Conservation (phyloP, 2,329 filamentous ascomycete species). For the Fusarium poae region DNA sequence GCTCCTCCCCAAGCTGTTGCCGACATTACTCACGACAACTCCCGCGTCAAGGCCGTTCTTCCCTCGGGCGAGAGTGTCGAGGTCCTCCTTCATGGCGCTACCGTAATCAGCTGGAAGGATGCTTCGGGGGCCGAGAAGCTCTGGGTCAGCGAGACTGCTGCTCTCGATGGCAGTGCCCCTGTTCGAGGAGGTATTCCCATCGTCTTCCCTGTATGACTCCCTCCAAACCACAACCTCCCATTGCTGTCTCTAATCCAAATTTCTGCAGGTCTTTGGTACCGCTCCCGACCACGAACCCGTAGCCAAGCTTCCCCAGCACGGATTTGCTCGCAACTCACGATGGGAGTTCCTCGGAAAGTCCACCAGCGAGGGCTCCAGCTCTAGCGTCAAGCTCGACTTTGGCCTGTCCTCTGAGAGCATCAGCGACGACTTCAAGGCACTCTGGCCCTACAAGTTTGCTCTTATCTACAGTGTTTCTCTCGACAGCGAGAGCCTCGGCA, state of each 20-base stretch:
- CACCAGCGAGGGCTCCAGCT: slow-evolving; percentile 66
- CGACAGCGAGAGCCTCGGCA: slow-evolving; percentile 78
- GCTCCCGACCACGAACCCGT: slow-evolving; percentile 83
- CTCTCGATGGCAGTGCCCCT: slow-evolving; percentile 87
- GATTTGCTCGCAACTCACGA: slow-evolving; percentile 87
- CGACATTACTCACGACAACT: slow-evolving; percentile 77
- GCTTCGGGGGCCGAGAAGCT: slow-evolving; percentile 83
- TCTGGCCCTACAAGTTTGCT: slow-evolving; percentile 90
- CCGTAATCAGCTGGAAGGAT: slow-evolving; percentile 93
- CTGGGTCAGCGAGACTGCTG: slow-evolving; percentile 84
- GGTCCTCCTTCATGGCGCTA: slow-evolving; percentile 91
- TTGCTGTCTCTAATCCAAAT: slow-evolving; percentile 6
- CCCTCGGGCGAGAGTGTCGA: slow-evolving; percentile 89
- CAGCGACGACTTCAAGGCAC: slow-evolving; percentile 73
- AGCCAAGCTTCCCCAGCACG: slow-evolving; percentile 86
- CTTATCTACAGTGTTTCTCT: slow-evolving; percentile 95
- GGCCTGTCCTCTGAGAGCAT: slow-evolving; percentile 83
- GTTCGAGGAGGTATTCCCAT: slow-evolving; percentile 93
- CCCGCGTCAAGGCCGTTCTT: slow-evolving; percentile 81
- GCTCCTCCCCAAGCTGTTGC: slow-evolving; percentile 82
- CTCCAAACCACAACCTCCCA: background rate
- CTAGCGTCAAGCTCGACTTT: slow-evolving; percentile 92
- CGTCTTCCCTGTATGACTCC: slow-evolving; percentile 84
- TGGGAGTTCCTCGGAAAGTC: slow-evolving; percentile 97
- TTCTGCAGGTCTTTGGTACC: slow-evolving; percentile 82